phyloP scores from a whole-genome alignment of 345 rosid genomes.

The Heritiera fomes region DNA sequence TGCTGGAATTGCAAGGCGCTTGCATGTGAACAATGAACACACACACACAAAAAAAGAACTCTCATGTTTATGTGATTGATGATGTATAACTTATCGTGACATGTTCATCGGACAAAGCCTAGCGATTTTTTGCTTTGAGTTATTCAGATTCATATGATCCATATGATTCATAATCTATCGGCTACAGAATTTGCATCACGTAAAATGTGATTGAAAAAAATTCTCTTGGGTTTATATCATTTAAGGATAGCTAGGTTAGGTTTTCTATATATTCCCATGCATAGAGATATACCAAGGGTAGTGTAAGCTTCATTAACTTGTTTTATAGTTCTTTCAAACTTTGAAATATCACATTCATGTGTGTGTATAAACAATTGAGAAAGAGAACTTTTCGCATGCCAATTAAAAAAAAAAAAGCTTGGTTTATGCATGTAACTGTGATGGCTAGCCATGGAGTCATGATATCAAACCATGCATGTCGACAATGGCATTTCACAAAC shows the following conservation, averaged over 20 bases:
- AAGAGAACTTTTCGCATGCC: neutral
- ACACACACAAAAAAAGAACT: neutral
- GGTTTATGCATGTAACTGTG: neutral
- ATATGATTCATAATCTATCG: neutral
- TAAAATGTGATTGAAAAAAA: no score
- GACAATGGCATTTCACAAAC: neutral
- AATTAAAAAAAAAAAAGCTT: neutral
- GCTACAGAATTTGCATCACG: no score
- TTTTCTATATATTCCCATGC: neutral
- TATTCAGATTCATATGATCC: neutral
- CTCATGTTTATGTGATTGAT: constrained; percentile 1
- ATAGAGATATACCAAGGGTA: neutral
- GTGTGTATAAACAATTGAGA: neutral
- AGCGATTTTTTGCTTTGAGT: neutral
- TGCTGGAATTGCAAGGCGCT: constrained; percentile 34
- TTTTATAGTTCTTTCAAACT: neutral
- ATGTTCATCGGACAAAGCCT: neutral
- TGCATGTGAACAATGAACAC: neutral
- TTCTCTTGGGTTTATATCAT: neutral
- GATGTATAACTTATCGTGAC: constrained; percentile 28
- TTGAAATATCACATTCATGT: no score
- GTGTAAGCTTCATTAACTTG: neutral
- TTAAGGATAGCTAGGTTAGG: neutral
- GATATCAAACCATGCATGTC: neutral
- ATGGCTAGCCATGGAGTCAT: neutral